Conservation (phyloP, 768 basidiomycete species). For the Trametes villosa region DNA sequence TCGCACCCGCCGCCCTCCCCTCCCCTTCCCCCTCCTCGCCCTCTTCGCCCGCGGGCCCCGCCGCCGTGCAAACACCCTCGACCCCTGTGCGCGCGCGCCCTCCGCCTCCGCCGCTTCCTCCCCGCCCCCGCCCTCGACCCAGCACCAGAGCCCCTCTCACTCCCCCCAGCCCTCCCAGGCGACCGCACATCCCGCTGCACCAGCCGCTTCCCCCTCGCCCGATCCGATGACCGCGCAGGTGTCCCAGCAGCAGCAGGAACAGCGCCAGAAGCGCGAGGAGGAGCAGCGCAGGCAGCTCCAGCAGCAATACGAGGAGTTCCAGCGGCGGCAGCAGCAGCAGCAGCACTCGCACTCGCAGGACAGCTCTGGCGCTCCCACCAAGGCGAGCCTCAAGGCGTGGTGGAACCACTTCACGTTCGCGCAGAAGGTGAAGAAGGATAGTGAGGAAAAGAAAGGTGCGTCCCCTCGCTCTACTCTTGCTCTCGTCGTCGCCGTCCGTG, state of each 20-base stretch:
- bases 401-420: slow-evolving; percentile 76
- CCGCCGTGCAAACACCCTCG: neutral
- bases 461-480: slow-evolving; percentile 1
- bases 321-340: slow-evolving; percentile 14
- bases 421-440: slow-evolving; percentile 64
- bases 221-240: slow-evolving; percentile 13
- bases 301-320: slow-evolving; percentile 13
- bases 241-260: slow-evolving; percentile 4
- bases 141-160: slow-evolving; percentile 10
- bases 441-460: slow-evolving; percentile 49
- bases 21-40: slow-evolving; percentile 20
- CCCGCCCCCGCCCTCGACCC: neutral
- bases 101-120: neutral
- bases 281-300: slow-evolving; percentile 11
- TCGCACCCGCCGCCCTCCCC: slow-evolving; percentile 26
- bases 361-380: slow-evolving; percentile 23
- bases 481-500: neutral
- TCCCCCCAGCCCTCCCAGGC: slow-evolving; percentile 1
- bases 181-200: slow-evolving; percentile 2
- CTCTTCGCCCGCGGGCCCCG: slow-evolving; percentile 5
- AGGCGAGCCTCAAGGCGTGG: slow-evolving; percentile 68
- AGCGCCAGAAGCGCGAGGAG: slow-evolving; percentile 3
- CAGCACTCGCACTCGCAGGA: slow-evolving; percentile 12
- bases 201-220: neutral
- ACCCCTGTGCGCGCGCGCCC: neutral